Base-by-base conservation (phyloP, 352 stramenopile species). In the Elongisporangium undulatum region DNA sequence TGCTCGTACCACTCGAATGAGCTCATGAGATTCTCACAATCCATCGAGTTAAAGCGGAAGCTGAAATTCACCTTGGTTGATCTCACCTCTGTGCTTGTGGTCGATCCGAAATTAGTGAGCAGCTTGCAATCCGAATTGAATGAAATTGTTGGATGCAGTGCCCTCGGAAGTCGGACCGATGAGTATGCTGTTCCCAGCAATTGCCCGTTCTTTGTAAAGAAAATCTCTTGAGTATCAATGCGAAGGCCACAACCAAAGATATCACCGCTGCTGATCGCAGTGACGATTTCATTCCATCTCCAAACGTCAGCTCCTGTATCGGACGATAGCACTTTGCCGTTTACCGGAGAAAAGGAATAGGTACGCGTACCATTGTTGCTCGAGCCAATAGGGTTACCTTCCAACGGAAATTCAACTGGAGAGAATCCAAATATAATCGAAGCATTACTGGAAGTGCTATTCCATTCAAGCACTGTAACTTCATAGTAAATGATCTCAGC, bases 1-100 rank as follows among this genome's bases (percentile, higher is more conserved):
- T 87, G 82, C 29, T 96, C 85, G 57, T 89, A 96, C 85, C 85
- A 94, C 66, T 96, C 84, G 49, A 94, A 94, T 0, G 76, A 74
- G n/a, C 72, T 77, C 85, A 96, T 94, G 17, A 92, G 56, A 41
- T 90, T 91, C 54, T 94, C 84, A 55, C 81, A 94, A 53, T 94
- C 85, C 55, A 92, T 77, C 8, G 83, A 89, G 59, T 88, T 79
- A 62, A 96, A 91, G 0, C 80, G 68, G 67, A 91, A 96, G 49
- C 67, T 78, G 56, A 95, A 95, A 45, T 84, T 90, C 17, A 72
- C 69, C 50, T 78, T 77, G 29, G 56, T 71, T 5, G 64, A 62
- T 2, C 66, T 52, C 24, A 71, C 52, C 9, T 71, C 64, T 16
- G 67, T 59, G n/a, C 68, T 63, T 2, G 62, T 55, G 0, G 72